Percentiles rank a stretch among this genome's conserved stretches.
These are phyloP conservation scores for Trichoderma harzianum DNA, from an alignment of 2,329 filamentous ascomycete species.

Conservation along the genomic window DNA sequence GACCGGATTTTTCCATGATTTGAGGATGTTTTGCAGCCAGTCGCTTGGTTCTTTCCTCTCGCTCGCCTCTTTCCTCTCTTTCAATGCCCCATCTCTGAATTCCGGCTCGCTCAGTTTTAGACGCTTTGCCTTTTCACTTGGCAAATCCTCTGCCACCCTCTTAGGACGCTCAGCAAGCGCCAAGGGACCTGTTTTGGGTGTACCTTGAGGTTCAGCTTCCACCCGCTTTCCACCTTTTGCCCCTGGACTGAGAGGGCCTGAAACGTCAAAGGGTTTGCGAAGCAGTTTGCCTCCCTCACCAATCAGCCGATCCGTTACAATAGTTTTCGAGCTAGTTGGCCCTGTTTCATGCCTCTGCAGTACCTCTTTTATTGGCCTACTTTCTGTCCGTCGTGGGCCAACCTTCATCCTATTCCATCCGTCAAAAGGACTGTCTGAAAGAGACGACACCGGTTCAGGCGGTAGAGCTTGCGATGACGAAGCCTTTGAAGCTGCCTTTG, in stretches of 20 bases:
- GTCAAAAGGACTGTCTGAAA: constrained; percentile 31
- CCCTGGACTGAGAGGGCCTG: constrained; percentile 20
- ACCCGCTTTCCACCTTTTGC: not conserved
- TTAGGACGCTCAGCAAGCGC: not conserved
- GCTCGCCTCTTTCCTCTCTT: not conserved
- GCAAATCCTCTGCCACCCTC: not conserved
- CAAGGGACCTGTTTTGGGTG: not conserved
- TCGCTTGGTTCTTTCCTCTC: constrained; percentile 27
- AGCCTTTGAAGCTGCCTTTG: constrained; percentile 14
- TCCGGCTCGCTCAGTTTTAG: not conserved
- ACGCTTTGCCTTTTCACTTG: not conserved
- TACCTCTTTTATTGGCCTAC: not conserved
- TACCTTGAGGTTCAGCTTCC: not conserved
- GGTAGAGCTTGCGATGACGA: constrained; percentile 18
- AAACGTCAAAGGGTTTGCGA: constrained; percentile 44
- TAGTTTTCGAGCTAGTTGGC: not conserved
- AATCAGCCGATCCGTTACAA: constrained; percentile 31
- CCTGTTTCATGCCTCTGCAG: not conserved
- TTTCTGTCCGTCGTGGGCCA: constrained; percentile 20
- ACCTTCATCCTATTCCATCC: constrained; percentile 38
- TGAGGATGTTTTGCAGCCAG: constrained; percentile 61
- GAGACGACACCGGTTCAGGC: not conserved
- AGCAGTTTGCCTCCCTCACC: constrained; percentile 41
- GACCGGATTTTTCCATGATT: constrained; percentile 71
- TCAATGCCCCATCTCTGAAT: not conserved